phyloP scores from a whole-genome alignment of 495 filamentous ascomycete genomes.

The Aspergillus avenaceus region DNA sequence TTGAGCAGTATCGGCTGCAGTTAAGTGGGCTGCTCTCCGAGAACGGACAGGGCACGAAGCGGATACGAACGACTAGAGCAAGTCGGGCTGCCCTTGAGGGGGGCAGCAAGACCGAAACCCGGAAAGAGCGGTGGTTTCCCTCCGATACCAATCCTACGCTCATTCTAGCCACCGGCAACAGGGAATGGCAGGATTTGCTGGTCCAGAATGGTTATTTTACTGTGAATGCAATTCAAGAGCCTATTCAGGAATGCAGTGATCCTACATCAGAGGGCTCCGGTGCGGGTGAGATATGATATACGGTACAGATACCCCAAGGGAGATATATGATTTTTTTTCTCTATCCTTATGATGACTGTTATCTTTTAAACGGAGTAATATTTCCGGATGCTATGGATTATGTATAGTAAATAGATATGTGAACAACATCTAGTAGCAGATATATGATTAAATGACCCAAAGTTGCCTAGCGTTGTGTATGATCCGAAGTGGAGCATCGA shows the following conservation, averaged over 20 bases:
- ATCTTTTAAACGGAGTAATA: too few species aligned
- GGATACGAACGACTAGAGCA: conserved; percentile 70
- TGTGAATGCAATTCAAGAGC: conserved; percentile 1
- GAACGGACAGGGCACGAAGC: conserved; percentile 51
- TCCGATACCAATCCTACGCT: conserved; percentile 55
- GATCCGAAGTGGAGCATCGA: not conserved
- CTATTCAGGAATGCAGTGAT: conserved; percentile 2
- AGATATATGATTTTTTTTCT: too few species aligned
- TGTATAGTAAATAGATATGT: not conserved
- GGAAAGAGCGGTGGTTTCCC: conserved; percentile 79
- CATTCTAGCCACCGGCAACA: conserved; percentile 64
- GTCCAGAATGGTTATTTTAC: conserved; percentile 33
- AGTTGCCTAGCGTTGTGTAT: not conserved
- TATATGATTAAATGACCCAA: not conserved
- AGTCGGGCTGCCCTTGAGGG: conserved; percentile 82
- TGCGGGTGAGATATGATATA: conserved; percentile 10
- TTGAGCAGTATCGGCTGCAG: conserved; percentile 61
- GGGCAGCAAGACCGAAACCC: conserved; percentile 63
- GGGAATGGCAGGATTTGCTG: conserved; percentile 55
- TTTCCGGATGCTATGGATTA: too few species aligned
- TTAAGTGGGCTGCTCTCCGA: conserved; percentile 59
- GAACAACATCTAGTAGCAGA: not conserved
- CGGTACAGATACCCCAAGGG: not conserved
- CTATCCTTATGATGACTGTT: too few species aligned
- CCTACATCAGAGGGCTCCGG: conserved; percentile 9